A percentile compares a stretch with the other conserved stretches of the same genome.
Conservation (phyloP, 495 filamentous ascomycete genomes). For the Pseudevernia furfuracea region DNA sequence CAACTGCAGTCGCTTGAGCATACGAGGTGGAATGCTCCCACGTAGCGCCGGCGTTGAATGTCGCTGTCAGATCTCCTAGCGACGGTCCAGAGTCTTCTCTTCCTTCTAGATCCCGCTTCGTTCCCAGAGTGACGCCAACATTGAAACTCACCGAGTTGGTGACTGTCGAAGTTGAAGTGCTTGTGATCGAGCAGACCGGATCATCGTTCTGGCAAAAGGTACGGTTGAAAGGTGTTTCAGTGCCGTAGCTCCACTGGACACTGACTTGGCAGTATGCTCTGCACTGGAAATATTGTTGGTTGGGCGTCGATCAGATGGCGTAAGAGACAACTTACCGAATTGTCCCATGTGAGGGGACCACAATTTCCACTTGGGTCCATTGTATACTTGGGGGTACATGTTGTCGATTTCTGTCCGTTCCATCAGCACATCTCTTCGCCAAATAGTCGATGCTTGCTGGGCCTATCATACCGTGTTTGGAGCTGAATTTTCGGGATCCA, state of each 20-base stretch:
- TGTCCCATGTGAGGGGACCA: neutral
- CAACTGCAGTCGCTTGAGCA: neutral
- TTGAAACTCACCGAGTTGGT: constrained; percentile 1
- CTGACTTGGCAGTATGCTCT: constrained; percentile 6
- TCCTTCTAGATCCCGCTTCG: neutral
- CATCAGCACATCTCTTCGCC: neutral
- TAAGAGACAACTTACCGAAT: neutral
- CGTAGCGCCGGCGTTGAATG: neutral
- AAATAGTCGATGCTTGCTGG: neutral
- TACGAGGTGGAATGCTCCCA: neutral
- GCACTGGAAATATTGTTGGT: neutral
- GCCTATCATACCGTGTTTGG: neutral
- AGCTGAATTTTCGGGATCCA: neutral
- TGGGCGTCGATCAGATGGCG: neutral
- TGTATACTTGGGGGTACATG: neutral
- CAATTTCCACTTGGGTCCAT: neutral
- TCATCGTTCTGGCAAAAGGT: neutral
- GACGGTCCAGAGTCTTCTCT: neutral
- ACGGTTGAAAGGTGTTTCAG: neutral
- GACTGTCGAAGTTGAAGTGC: neutral
- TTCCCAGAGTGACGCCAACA: neutral
- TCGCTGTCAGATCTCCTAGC: neutral
- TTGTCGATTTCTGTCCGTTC: neutral
- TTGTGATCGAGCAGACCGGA: neutral
- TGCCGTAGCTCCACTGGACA: constrained; percentile 1